Evolutionary conservation across 2,329 filamentous ascomycete species (phyloP), one percentile per base, ranked within the genome.

Genomic region (Pseudogymnoascus sp.): DNA sequence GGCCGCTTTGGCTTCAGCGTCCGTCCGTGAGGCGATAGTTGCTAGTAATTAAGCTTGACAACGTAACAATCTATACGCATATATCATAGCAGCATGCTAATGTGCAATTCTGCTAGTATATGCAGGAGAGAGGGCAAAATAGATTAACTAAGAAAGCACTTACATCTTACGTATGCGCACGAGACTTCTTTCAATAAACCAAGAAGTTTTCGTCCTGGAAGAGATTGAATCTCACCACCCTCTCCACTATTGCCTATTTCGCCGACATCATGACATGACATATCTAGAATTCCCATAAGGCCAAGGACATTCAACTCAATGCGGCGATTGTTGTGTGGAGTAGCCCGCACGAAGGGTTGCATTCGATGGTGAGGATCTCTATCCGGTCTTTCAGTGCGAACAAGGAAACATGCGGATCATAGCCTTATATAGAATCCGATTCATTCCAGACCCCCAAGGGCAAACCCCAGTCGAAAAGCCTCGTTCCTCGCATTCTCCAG

Each of bases 81-180:
- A 31, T 31, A 11, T 7, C 28, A 31, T 31, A 31, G 28, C 7
- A 34, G 51, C 25, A 16, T 13, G 13, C 51, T 57, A 34, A 57
- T 57, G 51, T 57, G 51, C 51, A 57, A 57, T 57, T 57, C 25
- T 57, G 11, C 51, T 34, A 34, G 51, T 57, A 57, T 34, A 57
- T 57, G 51, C 51, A 57, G 51, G 51, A 57, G 16, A 28, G 25
- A 19, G 25, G 28, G 51, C 21, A 34, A 57, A 34, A 34, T 57
- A 34, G 25, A 57, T 57, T 34, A 57, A 57, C 6, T 28, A n/a
- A 51, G 25, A 34, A 57, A 57, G 25, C 48, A 54, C 6, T 16
- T 14, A 31, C 23, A 16, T 25, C 25, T 31, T 54, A 54, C 25
- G 25, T 54, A 31, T 54, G 25, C 5, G 8, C 51, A 31, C n/a